Base-by-base conservation (phyloP, 75 land plant genomes). In the Pseudotsuga menziesii region DNA sequence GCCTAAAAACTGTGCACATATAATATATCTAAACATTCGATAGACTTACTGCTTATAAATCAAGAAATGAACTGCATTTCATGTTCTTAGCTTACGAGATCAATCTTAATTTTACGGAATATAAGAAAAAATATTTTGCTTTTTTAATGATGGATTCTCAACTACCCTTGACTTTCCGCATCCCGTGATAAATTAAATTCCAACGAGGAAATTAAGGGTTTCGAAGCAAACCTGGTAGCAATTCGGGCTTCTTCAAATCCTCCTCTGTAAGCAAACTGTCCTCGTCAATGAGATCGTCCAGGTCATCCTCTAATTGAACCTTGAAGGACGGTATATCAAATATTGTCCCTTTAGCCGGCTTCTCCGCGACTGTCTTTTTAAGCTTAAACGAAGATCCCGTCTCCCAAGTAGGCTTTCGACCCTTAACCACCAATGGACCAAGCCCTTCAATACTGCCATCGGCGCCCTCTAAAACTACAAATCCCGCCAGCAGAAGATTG, bases 201-300 rank as follows among this genome's bases (percentile, higher is more conserved):
- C 54, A 48, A 48, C 0, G 12, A 11, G 9, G 54, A 48, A 41
- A 36, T 36, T 69, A 13, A 41, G 14, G 41, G n/a, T 20, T 41
- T 64, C 41, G 44, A 69, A 29, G 41, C 52, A 69, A 19, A 69
- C 75, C 75, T 76, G 69, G 39, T 74, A 94, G 94, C 52, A 95
- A 41, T 36, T 88, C 89, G 1, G 99, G 99, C 66, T 83, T 90
- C 88, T 85, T 91, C 87, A 93, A 78, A 60, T 97, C 99, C 81
- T 97, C 99, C 75, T 95, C 99, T 26, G 94, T 97, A 23, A 97
- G 82, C 35, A 97, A 89, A 26, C 87, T 89, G 61, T 97, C 99
- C 64, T 97, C 99, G 56, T 97, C 96, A 61, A 97, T 86, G 67
- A 97, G 83, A 82, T 97, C 98, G 41, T 79, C 74, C 57, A 88